Evolutionary conservation across 805 yeast species (phyloP).

Genomic region (Ogataea saltuana): DNA sequence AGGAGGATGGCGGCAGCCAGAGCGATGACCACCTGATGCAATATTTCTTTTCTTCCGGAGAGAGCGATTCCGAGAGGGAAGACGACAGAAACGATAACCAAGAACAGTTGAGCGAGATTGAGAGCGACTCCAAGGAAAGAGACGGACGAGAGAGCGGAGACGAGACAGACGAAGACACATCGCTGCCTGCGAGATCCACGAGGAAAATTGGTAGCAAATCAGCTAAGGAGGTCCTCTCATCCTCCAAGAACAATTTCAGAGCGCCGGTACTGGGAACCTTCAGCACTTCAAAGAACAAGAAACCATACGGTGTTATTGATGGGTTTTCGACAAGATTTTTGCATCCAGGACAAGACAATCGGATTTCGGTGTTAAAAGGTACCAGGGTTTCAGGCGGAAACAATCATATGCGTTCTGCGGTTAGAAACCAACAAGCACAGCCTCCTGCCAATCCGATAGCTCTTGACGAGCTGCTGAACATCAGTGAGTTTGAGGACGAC

Average conservation of each 20-base stretch:
- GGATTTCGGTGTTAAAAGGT: constrained; percentile 30
- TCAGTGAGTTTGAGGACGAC: constrained; percentile 82
- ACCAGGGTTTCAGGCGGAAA: constrained; percentile 12
- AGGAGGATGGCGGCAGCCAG: constrained; percentile 27
- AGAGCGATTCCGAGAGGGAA: constrained; percentile 26
- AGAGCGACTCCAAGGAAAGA: constrained; percentile 8
- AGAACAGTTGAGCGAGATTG: constrained; percentile 17
- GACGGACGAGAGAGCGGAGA: constrained; percentile 64
- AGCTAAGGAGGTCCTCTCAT: constrained; percentile 91
- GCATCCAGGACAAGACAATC: constrained; percentile 42
- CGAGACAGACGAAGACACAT: constrained; percentile 91
- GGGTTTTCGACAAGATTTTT: constrained; percentile 89
- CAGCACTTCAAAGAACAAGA: constrained; percentile 67
- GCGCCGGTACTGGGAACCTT: constrained; percentile 95
- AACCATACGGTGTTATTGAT: constrained; percentile 92
- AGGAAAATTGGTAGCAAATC: constrained; percentile 71
- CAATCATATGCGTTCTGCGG: constrained; percentile 4
- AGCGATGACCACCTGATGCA: constrained; percentile 59
- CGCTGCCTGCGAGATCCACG: constrained; percentile 69
- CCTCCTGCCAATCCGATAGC: constrained; percentile 29
- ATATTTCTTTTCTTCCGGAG: constrained; percentile 56
- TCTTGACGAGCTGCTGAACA: constrained; percentile 81
- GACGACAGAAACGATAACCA: constrained; percentile 13
- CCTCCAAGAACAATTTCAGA: constrained; percentile 78
- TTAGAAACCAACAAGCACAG: constrained; percentile 11